Percentiles rank a stretch among this genome's conserved stretches.
Evolutionary conservation across 768 basidiomycete genomes (phyloP).

Genomic region (Lepiota venenata): DNA sequence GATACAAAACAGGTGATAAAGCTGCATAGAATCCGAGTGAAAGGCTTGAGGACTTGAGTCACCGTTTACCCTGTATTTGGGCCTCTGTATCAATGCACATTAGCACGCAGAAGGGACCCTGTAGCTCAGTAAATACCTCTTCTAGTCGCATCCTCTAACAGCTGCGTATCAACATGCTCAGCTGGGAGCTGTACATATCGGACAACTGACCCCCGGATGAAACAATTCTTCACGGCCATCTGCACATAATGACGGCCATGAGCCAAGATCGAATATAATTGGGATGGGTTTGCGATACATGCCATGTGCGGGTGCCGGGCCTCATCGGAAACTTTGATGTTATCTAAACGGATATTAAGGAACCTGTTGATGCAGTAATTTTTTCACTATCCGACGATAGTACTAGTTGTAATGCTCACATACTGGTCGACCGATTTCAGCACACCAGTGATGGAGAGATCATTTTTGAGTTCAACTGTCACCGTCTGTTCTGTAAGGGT

Average conservation of each 20-base stretch:
- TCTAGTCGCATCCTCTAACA: slow-evolving; percentile 94
- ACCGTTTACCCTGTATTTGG: slow-evolving; percentile 42
- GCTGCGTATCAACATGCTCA: slow-evolving; percentile 90
- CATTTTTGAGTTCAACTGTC: slow-evolving; percentile 98
- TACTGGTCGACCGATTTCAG: slow-evolving; percentile 98
- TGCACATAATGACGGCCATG: slow-evolving; percentile 25
- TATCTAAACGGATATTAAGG: slow-evolving; percentile 94
- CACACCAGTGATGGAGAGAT: slow-evolving; percentile 92
- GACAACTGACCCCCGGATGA: slow-evolving; percentile 97
- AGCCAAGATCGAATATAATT: neutral
- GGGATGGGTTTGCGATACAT: slow-evolving; percentile 17
- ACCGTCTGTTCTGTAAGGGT: slow-evolving; percentile 97
- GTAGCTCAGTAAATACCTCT: slow-evolving; percentile 57
- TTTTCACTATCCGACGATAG: slow-evolving; percentile 1
- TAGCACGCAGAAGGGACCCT: slow-evolving; percentile 4
- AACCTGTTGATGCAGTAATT: slow-evolving; percentile 47
- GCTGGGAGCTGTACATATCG: slow-evolving; percentile 95
- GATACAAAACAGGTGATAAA: neutral
- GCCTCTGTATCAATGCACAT: slow-evolving; percentile 34
- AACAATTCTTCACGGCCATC: slow-evolving; percentile 99
- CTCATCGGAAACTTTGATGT: slow-evolving; percentile 89
- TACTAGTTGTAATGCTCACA: slow-evolving; percentile 26
- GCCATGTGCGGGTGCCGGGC: slow-evolving; percentile 98
- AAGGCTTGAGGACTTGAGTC: slow-evolving; percentile 3
- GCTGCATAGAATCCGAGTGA: neutral